phyloP scores from a whole-genome alignment of 108 stramenopile genomes.

The Licmophora abbreviata region DNA sequence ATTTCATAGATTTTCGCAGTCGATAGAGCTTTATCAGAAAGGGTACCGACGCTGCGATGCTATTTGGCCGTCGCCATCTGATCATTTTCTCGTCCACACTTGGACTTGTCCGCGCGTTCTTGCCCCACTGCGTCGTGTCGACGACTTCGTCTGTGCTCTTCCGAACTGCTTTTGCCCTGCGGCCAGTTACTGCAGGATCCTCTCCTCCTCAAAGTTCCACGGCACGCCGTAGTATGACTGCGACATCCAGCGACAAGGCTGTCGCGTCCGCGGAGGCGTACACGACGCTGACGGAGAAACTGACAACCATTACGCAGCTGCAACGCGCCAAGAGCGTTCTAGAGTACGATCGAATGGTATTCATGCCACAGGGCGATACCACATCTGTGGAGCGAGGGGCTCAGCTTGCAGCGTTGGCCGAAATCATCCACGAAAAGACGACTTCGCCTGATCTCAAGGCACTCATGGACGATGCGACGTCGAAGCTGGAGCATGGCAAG shows the following conservation, averaged over 20 bases:
- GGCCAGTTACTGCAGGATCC: too few species aligned
- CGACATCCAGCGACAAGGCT: neutral
- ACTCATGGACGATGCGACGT: conserved; percentile 10
- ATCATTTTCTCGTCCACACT: too few species aligned
- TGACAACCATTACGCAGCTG: conserved; percentile 19
- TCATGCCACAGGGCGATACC: conserved; percentile 54
- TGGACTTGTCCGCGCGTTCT: too few species aligned
- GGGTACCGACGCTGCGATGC: too few species aligned
- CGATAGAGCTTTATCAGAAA: too few species aligned
- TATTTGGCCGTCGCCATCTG: too few species aligned
- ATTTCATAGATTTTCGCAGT: too few species aligned
- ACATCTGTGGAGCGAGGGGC: conserved; percentile 31
- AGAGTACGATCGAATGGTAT: conserved; percentile 46
- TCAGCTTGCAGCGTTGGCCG: conserved; percentile 60
- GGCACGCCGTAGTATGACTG: too few species aligned
- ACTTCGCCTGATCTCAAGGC: conserved; percentile 29
- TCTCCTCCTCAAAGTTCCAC: too few species aligned
- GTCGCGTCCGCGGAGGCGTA: conserved; percentile 11
- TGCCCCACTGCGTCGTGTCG: too few species aligned
- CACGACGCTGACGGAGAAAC: conserved; percentile 3
- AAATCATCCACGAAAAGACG: conserved; percentile 50
- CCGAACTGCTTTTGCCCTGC: too few species aligned
- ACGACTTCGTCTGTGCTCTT: too few species aligned
- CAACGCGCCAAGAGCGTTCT: conserved; percentile 18
- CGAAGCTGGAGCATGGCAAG: neutral